These are phyloP conservation scores for Aspergillus ochraceus DNA, from an alignment of 2,329 filamentous ascomycete genomes.

Conservation along the genomic window DNA sequence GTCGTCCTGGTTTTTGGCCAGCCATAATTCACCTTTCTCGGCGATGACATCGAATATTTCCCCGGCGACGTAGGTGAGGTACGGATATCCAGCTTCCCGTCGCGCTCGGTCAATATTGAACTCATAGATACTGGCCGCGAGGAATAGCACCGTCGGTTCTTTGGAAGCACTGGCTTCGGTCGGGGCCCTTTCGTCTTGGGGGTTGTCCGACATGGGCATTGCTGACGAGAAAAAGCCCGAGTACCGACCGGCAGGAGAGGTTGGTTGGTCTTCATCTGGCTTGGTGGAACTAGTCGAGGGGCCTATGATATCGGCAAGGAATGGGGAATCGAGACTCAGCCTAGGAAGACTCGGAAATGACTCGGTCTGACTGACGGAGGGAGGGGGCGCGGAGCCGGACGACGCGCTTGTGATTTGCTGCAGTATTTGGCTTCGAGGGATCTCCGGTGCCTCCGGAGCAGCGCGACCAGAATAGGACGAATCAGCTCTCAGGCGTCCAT, in stretches of 20 bases:
- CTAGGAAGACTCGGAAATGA: conserved; percentile 42
- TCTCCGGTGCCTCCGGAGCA: conserved; percentile 56
- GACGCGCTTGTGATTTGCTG: conserved; percentile 50
- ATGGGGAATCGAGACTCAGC: conserved; percentile 47
- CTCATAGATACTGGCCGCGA: conserved; percentile 91
- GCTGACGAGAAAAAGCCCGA: conserved; percentile 85
- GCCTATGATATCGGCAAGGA: conserved; percentile 41
- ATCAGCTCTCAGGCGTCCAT: conserved; percentile 54
- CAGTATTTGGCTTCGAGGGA: conserved; percentile 51
- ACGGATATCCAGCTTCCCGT: conserved; percentile 91
- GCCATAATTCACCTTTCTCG: conserved; percentile 96
- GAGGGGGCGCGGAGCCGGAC: conserved; percentile 27
- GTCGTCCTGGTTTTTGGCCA: conserved; percentile 97
- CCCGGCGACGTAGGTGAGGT: conserved; percentile 90
- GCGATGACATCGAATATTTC: conserved; percentile 94
- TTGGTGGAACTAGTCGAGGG: conserved; percentile 27
- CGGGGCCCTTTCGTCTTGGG: conserved; percentile 34
- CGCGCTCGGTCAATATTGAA: conserved; percentile 95
- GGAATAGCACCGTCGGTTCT: conserved; percentile 71
- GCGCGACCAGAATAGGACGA: conserved; percentile 54
- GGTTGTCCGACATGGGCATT: conserved; percentile 72
- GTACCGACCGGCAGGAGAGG: conserved; percentile 55
- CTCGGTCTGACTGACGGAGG: conserved; percentile 20
- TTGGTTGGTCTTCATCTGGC: conserved; percentile 27
- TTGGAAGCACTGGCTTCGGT: conserved; percentile 42